Base-by-base conservation (phyloP, 176 grass and related monocot genomes). In the Carex parvula region DNA sequence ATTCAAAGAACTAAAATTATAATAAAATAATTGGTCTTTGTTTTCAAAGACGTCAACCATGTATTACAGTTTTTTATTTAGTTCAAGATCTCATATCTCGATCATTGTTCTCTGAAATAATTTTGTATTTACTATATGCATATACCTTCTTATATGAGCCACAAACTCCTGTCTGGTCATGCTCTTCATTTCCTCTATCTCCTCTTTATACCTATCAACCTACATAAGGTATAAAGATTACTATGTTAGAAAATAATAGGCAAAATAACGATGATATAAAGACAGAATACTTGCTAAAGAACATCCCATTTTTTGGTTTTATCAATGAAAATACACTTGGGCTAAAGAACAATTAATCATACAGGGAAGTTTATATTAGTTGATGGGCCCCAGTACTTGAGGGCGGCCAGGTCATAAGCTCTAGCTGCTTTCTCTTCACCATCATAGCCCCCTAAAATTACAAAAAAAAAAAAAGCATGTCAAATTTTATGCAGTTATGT, bases 371-470 rank as follows among this genome's bases (percentile, higher is more conserved):
- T 99, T 69, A 90, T 94, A 48, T 89, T 69, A 54, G 91, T 92
- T 3, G 93, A 89, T 79, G 88, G 41, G n/a, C 96, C 96, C 96
- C 96, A 99, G 55, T 99, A 99, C 86, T 95, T 99, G 58, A 99
- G 80, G 32, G 96, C 93, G 59, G 93, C 93, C 69, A 95, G 87
- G 91, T 99, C 96, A 87, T 99, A 99, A 78, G 96, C 82, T 88
- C 91, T 99, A 63, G 96, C 93, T 79, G 96, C 96, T 81, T 99
- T 99, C 42, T 95, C 96, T 92, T 99, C 96, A 69, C 64, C 92
- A 41, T 99, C 96, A 73, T 99, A 99, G 57, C 96, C 96, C 84
- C 96, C 96, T 99, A 87, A 70, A 52, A 13, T 66, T 73, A 57
- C 52, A 89, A 50, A 2, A 20, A 79, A 84, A n/a, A n/a, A 3